phyloP scores from a whole-genome alignment of 495 filamentous ascomycete genomes.

The Penicillium arizonense region DNA sequence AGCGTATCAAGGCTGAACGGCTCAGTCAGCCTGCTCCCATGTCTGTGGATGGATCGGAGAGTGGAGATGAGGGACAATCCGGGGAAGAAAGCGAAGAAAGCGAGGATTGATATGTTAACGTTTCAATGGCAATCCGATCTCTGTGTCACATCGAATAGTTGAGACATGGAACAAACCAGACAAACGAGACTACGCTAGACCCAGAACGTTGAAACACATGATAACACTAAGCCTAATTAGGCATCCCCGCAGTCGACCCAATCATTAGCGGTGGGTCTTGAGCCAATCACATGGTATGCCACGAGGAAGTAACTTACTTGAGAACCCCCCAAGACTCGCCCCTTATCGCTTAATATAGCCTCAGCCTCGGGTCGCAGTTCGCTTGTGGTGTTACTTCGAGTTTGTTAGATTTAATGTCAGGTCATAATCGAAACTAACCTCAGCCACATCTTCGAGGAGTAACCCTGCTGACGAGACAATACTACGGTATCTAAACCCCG shows the following conservation, averaged over 20 bases:
- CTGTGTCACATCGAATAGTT: neutral
- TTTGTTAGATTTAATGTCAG: no score
- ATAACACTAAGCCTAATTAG: neutral
- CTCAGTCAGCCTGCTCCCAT: neutral
- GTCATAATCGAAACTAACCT: neutral
- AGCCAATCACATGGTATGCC: neutral
- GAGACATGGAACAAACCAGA: no score
- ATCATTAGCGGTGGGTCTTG: neutral
- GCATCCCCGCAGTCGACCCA: constrained; percentile 3
- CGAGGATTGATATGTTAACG: neutral
- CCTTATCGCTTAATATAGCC: neutral
- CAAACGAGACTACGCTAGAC: no score
- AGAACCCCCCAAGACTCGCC: neutral
- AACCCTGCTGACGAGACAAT: constrained; percentile 7
- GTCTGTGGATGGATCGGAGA: neutral
- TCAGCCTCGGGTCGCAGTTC: neutral
- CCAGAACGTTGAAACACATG: neutral
- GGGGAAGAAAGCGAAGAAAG: neutral
- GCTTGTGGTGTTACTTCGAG: no score
- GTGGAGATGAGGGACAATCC: neutral
- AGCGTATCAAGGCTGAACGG: constrained; percentile 4
- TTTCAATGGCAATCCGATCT: neutral
- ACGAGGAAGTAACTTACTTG: neutral
- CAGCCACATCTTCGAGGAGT: neutral
- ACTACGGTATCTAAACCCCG: constrained; percentile 6